These are phyloP conservation scores for Candida parachauliodes DNA, from an alignment of 805 yeast genomes.

Conservation along the genomic window DNA sequence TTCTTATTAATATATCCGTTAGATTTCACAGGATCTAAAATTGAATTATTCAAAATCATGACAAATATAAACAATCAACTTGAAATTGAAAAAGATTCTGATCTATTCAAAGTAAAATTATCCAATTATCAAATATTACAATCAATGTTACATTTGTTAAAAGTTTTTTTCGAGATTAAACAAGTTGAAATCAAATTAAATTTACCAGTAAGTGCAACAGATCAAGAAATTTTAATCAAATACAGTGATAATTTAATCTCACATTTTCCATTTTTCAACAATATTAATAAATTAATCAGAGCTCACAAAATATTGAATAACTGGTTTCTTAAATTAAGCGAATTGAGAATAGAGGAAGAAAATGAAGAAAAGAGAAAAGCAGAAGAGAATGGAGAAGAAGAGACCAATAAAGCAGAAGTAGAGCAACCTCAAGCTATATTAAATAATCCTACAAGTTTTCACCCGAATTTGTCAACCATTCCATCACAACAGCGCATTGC, in stretches of 20 bases:
- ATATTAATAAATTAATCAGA: conserved; percentile 24
- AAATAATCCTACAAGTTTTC: not conserved
- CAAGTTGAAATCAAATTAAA: conserved; percentile 11
- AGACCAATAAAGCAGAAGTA: not conserved
- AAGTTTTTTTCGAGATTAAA: conserved; percentile 20
- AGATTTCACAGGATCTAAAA: conserved; percentile 8
- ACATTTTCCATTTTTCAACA: conserved; percentile 25
- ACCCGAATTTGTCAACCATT: not conserved
- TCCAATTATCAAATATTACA: conserved; percentile 31
- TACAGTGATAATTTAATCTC: conserved; percentile 20
- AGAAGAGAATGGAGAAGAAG: not conserved
- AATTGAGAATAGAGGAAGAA: conserved; percentile 6
- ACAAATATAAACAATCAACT: conserved; percentile 6
- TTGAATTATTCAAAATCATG: conserved; percentile 11
- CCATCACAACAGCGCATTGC: conserved; percentile 5
- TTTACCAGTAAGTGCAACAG: conserved; percentile 7
- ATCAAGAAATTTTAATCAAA: conserved; percentile 10
- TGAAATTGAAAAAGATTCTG: conserved; percentile 8
- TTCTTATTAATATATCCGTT: conserved; percentile 11
- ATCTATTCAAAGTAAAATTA: conserved; percentile 19
- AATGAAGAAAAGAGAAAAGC: not conserved
- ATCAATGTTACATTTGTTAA: conserved; percentile 28
- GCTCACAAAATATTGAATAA: conserved; percentile 18
- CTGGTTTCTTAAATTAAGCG: conserved; percentile 21
- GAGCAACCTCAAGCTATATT: not conserved